phyloP scores from a whole-genome alignment of 768 basidiomycete genomes.

The Sarcomyxa edulis region DNA sequence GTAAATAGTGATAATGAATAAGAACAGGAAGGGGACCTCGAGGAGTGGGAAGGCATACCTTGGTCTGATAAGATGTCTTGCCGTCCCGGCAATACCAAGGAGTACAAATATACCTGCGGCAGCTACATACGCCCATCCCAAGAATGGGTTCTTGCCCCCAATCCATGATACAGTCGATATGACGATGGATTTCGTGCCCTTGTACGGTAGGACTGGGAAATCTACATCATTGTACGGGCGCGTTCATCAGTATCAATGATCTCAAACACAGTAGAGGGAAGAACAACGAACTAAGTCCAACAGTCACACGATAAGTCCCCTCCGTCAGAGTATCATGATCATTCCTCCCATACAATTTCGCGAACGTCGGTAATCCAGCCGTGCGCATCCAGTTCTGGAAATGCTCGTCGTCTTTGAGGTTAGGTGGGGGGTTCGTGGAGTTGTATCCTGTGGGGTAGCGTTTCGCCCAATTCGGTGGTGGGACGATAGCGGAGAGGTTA shows the following conservation, averaged over 20 bases:
- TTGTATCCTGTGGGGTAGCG: slow-evolving; percentile 76
- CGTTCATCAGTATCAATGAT: slow-evolving; percentile 10
- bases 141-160: slow-evolving; percentile 96
- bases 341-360: slow-evolving; percentile 91
- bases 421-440: slow-evolving; percentile 55
- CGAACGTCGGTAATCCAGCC: slow-evolving; percentile 93
- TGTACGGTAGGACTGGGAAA: slow-evolving; percentile 87
- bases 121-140: slow-evolving; percentile 97
- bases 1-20: slow-evolving; percentile 10
- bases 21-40: neutral
- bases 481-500: slow-evolving; percentile 62
- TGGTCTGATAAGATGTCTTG: slow-evolving; percentile 89
- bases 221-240: slow-evolving; percentile 48
- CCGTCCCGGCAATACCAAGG: slow-evolving; percentile 83
- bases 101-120: slow-evolving; percentile 83
- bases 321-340: slow-evolving; percentile 66
- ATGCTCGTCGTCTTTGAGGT: slow-evolving; percentile 76
- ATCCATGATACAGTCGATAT: slow-evolving; percentile 98
- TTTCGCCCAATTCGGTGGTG: slow-evolving; percentile 88
- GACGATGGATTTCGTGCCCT: slow-evolving; percentile 94
- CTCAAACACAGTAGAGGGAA: slow-evolving; percentile 7
- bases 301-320: slow-evolving; percentile 71
- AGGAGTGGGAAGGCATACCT: slow-evolving; percentile 42
- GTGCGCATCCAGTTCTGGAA: slow-evolving; percentile 99
- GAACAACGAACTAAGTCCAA: slow-evolving; percentile 72